Conservation (phyloP, 192 early-diverging fungal species). For the Rhizophagus clarus region DNA sequence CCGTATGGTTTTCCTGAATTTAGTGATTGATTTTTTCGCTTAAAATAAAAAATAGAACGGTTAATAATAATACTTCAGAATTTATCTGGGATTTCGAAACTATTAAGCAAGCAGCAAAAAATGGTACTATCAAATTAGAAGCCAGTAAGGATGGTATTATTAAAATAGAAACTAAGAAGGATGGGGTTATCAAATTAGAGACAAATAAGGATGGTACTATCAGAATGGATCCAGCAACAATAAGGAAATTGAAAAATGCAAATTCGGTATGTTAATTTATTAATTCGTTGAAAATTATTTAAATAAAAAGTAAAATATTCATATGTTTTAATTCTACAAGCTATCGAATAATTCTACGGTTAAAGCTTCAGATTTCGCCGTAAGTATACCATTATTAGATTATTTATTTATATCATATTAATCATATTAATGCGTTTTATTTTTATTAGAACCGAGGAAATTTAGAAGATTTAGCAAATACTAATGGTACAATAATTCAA, state of each 20-base stretch:
- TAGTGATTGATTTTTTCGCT: background rate
- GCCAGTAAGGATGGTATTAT: background rate
- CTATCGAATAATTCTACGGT: background rate
- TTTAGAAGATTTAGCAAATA: background rate
- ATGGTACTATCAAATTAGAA: constrained; percentile 10
- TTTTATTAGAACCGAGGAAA: background rate
- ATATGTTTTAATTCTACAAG: background rate
- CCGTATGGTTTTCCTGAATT: background rate
- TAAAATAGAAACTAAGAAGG: background rate
- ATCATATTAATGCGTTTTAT: background rate
- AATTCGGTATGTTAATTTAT: background rate
- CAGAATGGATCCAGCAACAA: background rate
- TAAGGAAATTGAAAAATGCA: background rate
- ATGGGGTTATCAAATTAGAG: background rate
- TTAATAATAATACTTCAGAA: constrained; percentile 33
- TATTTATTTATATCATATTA: background rate
- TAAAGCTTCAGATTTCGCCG: background rate
- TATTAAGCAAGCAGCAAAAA: constrained; percentile 3
- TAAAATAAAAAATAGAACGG: background rate
- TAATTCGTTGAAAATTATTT: background rate
- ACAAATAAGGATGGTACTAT: background rate
- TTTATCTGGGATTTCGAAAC: constrained; percentile 45
- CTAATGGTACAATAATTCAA: background rate
- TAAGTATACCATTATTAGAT: background rate
- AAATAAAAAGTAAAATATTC: background rate